These are phyloP conservation scores for Fusarium algeriense DNA, from an alignment of 2,329 filamentous ascomycete species.

Conservation along the genomic window DNA sequence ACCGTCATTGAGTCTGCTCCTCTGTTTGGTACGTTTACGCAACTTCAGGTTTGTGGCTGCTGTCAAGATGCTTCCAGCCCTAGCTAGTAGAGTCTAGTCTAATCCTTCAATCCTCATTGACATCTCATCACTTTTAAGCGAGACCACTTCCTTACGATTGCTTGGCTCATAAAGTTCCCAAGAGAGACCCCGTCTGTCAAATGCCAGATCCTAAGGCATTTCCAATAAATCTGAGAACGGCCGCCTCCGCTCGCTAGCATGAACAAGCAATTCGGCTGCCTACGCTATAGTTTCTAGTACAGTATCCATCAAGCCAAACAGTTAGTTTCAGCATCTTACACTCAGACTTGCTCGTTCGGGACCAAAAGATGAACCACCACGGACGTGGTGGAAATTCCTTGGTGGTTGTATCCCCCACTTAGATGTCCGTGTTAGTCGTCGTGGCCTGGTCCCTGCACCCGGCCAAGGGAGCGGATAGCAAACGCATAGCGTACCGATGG, in stretches of 20 bases:
- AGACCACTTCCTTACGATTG: slow-evolving; percentile 4
- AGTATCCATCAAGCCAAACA: neutral
- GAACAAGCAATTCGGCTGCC: slow-evolving; percentile 18
- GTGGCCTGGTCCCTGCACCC: slow-evolving; percentile 36
- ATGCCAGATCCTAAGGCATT: slow-evolving; percentile 12
- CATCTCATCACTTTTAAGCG: slow-evolving; percentile 4
- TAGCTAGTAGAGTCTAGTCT: slow-evolving; percentile 22
- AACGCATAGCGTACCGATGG: slow-evolving; percentile 19
- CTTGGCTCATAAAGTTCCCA: neutral
- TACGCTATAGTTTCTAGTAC: neutral
- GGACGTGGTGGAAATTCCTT: neutral
- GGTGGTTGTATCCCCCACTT: slow-evolving; percentile 19
- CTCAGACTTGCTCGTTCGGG: slow-evolving; percentile 5
- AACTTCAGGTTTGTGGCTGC: slow-evolving; percentile 16
- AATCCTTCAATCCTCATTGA: slow-evolving; percentile 26
- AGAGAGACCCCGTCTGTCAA: neutral
- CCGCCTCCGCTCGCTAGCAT: slow-evolving; percentile 1
- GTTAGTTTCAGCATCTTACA: slow-evolving; percentile 18
- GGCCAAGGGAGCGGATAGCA: slow-evolving; percentile 23
- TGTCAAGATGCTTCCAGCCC: slow-evolving; percentile 30
- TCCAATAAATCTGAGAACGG: slow-evolving; percentile 1
- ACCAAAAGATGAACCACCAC: slow-evolving; percentile 7
- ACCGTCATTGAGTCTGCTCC: neutral
- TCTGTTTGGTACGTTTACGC: slow-evolving; percentile 32
- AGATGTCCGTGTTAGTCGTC: slow-evolving; percentile 15